Evolutionary conservation across 2,329 filamentous ascomycete genomes (phyloP).

Genomic region (Sporothrix variecibatus): DNA sequence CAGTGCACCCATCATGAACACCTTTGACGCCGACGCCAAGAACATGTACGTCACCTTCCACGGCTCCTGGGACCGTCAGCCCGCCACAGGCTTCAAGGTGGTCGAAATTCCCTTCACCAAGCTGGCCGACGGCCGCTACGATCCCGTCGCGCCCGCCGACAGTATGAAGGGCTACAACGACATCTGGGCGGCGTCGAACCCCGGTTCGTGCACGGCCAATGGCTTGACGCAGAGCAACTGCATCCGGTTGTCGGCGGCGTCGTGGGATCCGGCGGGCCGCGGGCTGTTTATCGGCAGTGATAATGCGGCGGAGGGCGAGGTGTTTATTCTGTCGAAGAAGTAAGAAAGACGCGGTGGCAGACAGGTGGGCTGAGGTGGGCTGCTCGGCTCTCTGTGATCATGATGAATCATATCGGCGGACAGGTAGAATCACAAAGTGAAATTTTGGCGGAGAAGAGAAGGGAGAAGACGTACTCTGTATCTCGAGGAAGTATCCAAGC

Average conservation of each 20-base stretch:
- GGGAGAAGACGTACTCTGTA: not conserved
- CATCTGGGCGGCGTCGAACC: constrained; percentile 35
- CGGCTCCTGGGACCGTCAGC: constrained; percentile 38
- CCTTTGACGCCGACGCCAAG: constrained; percentile 37
- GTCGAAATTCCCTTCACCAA: constrained; percentile 38
- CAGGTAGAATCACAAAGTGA: not conserved
- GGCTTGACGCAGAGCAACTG: constrained; percentile 42
- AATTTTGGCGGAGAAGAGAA: not conserved
- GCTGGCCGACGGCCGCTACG: constrained; percentile 35
- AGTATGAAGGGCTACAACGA: constrained; percentile 38
- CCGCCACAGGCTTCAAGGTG: constrained; percentile 38
- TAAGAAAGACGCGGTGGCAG: not conserved
- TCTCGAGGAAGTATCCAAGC: not conserved
- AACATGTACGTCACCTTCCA: constrained; percentile 41
- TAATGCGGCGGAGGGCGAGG: constrained; percentile 41
- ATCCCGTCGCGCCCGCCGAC: constrained; percentile 37
- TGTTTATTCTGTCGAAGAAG: constrained; percentile 36
- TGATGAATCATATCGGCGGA: not conserved
- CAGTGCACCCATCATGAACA: constrained; percentile 38
- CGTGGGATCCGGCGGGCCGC: constrained; percentile 41
- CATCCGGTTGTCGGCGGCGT: constrained; percentile 39
- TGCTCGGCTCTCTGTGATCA: no score
- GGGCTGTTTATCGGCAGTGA: constrained; percentile 43
- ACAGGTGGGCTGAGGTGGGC: not conserved
- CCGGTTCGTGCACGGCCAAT: constrained; percentile 38